Percentiles rank a stretch among this genome's conserved stretches.
Conservation (phyloP, 1,284 basidiomycete genomes). For the Xanthoconium separans region DNA sequence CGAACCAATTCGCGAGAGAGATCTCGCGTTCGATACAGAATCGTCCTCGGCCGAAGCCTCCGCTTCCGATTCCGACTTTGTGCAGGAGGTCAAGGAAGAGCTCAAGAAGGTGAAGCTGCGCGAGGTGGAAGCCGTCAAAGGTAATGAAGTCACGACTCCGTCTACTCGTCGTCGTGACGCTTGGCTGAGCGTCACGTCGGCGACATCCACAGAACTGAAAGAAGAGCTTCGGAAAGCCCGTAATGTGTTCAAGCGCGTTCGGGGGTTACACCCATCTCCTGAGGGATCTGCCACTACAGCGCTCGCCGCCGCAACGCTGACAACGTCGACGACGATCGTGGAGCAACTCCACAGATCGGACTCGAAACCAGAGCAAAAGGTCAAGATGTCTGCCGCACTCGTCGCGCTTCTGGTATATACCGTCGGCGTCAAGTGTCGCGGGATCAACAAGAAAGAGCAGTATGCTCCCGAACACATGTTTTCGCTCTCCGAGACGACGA, state of each 20-base stretch:
- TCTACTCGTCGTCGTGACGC: conserved; percentile 3
- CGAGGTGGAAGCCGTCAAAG: conserved; percentile 29
- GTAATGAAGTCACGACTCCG: conserved; percentile 11
- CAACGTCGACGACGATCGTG: conserved; percentile 9
- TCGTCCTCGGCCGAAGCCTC: conserved; percentile 47
- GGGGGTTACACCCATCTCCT: conserved; percentile 21
- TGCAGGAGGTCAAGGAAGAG: conserved; percentile 34
- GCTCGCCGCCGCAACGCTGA: conserved; percentile 8
- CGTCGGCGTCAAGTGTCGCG: conserved; percentile 92
- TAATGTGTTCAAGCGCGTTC: conserved; percentile 39
- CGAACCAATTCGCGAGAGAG: conserved; percentile 41
- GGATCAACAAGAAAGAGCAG: conserved; percentile 85
- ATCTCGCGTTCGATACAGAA: conserved; percentile 42
- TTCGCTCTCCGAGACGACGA: conserved; percentile 88
- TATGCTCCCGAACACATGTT: conserved; percentile 92
- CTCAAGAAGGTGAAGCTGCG: conserved; percentile 27
- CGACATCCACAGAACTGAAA: conserved; percentile 27
- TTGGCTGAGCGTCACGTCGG: conserved; percentile 14
- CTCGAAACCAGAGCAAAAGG: conserved; percentile 36
- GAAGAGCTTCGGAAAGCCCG: conserved; percentile 39
- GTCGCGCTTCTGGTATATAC: conserved; percentile 89
- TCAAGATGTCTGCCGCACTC: conserved; percentile 74
- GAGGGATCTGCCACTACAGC: conserved; percentile 13
- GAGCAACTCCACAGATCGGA: conserved; percentile 18
- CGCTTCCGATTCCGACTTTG: conserved; percentile 41